phyloP scores from a whole-genome alignment of 2,329 filamentous ascomycete species.

The Fusarium mangiferae region DNA sequence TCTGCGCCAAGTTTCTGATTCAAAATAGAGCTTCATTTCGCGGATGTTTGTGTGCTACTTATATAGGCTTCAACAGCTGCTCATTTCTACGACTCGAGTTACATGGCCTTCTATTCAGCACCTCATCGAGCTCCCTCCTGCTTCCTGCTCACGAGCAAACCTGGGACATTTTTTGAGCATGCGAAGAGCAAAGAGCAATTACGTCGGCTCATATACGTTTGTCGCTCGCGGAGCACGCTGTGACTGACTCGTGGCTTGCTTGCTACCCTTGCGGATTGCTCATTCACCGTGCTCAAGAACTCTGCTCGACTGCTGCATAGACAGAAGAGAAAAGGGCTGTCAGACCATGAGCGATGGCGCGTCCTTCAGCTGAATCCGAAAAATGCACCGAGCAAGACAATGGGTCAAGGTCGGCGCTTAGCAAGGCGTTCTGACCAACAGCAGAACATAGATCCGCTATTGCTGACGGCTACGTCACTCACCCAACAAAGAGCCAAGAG shows the following conservation, averaged over 20 bases:
- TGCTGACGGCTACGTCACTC: fast-evolving
- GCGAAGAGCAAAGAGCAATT: background rate
- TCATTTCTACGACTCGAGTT: too few species aligned
- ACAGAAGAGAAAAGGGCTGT: fast-evolving
- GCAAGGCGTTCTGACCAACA: background rate
- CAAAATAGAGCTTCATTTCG: fast-evolving
- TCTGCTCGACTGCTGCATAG: fast-evolving
- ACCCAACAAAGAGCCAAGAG: background rate
- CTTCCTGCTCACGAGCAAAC: background rate
- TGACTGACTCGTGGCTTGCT: background rate
- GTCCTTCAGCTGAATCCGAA: fast-evolving
- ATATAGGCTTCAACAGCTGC: background rate
- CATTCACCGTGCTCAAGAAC: background rate
- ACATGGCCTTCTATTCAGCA: background rate
- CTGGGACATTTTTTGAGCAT: fast-evolving
- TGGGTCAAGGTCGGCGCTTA: background rate
- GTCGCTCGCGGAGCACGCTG: too few species aligned
- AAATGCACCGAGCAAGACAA: background rate
- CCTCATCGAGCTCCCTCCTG: background rate
- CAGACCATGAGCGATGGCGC: background rate
- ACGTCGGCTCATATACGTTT: fast-evolving
- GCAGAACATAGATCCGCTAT: fast-evolving
- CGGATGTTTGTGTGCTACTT: fast-evolving
- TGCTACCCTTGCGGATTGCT: background rate
- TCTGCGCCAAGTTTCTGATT: background rate